Evolutionary conservation across 1,284 basidiomycete species (phyloP).

Genomic region (Erythrobasidium hasegawianum): DNA sequence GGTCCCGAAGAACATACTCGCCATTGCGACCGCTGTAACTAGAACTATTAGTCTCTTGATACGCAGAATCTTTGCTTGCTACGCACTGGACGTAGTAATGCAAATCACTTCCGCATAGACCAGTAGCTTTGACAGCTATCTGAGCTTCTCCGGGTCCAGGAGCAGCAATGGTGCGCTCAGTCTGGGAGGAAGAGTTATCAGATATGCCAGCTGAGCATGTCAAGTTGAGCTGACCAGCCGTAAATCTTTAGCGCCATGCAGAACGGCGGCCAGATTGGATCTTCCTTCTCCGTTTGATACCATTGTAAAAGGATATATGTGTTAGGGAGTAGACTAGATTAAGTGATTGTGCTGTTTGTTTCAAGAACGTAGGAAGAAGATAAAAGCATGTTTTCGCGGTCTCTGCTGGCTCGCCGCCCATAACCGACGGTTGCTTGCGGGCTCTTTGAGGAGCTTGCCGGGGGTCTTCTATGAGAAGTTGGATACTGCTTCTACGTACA

Average conservation of each 20-base stretch:
- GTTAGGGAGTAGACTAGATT: too few species aligned
- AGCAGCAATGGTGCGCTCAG: conserved; percentile 63
- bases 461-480: too few species aligned
- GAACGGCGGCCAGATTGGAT: conserved; percentile 45
- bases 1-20: conserved; percentile 71
- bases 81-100: conserved; percentile 76
- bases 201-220: too few species aligned
- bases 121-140: conserved; percentile 72
- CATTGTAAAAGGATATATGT: not conserved
- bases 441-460: too few species aligned
- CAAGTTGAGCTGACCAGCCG: conserved; percentile 49
- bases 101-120: conserved; percentile 85
- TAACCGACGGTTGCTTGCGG: too few species aligned
- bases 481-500: not conserved
- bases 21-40: conserved; percentile 68
- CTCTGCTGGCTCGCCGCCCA: too few species aligned
- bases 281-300: not conserved
- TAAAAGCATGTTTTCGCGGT: too few species aligned
- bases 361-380: too few species aligned
- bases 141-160: conserved; percentile 68
- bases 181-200: conserved; percentile 47
- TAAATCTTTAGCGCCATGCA: conserved; percentile 54
- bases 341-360: too few species aligned
- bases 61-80: not conserved
- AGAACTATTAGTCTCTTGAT: not conserved